Evolutionary conservation across 768 basidiomycete genomes (phyloP).

Genomic region (Suillus variegatus): DNA sequence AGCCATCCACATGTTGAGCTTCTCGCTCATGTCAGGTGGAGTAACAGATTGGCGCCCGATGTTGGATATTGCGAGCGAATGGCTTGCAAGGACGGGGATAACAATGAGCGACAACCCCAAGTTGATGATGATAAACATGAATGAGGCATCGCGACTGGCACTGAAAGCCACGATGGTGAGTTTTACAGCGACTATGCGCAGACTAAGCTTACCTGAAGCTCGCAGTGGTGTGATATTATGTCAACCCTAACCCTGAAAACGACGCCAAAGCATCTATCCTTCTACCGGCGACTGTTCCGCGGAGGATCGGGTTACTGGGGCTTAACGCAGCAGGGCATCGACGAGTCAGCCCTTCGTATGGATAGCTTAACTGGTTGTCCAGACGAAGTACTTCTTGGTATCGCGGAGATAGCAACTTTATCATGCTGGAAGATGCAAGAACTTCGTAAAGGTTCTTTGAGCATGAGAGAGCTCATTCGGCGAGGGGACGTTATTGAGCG

Average conservation of each 20-base stretch:
- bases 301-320: conserved; percentile 50
- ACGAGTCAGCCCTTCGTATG: conserved; percentile 55
- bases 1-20: conserved; percentile 74
- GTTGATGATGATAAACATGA: conserved; percentile 56
- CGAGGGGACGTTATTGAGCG: conserved; percentile 75
- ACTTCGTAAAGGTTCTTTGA: conserved; percentile 63
- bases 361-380: conserved; percentile 76
- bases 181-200: conserved; percentile 13
- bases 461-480: conserved; percentile 71
- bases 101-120: conserved; percentile 65
- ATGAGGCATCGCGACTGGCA: conserved; percentile 52
- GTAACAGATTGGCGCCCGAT: conserved; percentile 68
- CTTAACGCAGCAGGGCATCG: conserved; percentile 26
- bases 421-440: conserved; percentile 75
- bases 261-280: conserved; percentile 62
- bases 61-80: conserved; percentile 72
- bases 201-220: conserved; percentile 13
- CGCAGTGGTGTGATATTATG: conserved; percentile 78
- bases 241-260: conserved; percentile 61
- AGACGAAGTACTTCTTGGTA: conserved; percentile 73
- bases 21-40: conserved; percentile 71
- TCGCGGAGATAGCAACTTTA: conserved; percentile 73
- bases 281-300: conserved; percentile 69
- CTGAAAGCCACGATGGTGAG: conserved; percentile 76
- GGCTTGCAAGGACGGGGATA: conserved; percentile 70